These are phyloP conservation scores for Beauveria caledonica DNA, from an alignment of 2,329 filamentous ascomycete species.

Conservation along the genomic window DNA sequence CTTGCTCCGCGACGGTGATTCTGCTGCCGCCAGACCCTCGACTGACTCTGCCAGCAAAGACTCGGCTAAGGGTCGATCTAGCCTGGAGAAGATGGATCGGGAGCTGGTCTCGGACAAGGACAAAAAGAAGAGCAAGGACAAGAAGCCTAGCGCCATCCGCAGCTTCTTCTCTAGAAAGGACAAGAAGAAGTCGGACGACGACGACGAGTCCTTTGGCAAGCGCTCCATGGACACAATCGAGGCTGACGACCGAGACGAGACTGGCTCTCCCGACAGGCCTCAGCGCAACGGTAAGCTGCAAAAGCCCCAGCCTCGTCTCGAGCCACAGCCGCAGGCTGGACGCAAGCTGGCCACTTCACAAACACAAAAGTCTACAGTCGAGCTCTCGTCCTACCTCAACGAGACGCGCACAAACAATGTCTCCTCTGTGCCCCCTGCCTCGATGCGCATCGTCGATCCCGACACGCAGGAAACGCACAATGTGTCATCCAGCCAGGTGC, in stretches of 20 bases:
- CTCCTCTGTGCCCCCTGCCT: slow-evolving; percentile 46
- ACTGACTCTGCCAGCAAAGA: slow-evolving; percentile 36
- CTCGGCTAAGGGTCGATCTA: slow-evolving; percentile 47
- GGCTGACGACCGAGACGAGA: slow-evolving; percentile 38
- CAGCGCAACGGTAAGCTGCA: slow-evolving; percentile 63
- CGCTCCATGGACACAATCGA: slow-evolving; percentile 49
- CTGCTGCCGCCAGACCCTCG: slow-evolving; percentile 44
- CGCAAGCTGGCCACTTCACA: slow-evolving; percentile 28
- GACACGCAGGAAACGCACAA: slow-evolving; percentile 37
- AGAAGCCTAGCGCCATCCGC: slow-evolving; percentile 48
- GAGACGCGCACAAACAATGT: slow-evolving; percentile 43
- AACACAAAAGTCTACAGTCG: slow-evolving; percentile 27
- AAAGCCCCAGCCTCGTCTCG: slow-evolving; percentile 50
- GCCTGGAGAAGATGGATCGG: slow-evolving; percentile 61
- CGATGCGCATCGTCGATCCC: slow-evolving; percentile 51
- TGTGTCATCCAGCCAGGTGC: slow-evolving; percentile 24
- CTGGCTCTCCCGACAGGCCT: slow-evolving; percentile 40
- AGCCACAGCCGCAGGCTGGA: slow-evolving; percentile 30
- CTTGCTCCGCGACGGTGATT: slow-evolving; percentile 72
- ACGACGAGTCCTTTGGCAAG: slow-evolving; percentile 55
- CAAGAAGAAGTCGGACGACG: slow-evolving; percentile 49
- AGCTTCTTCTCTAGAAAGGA: slow-evolving; percentile 57
- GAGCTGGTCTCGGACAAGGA: slow-evolving; percentile 57
- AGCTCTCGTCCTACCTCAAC: slow-evolving; percentile 34
- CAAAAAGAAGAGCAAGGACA: slow-evolving; percentile 63